Evolutionary conservation across 306 rosid genomes (phyloP).

Genomic region (Medicago truncatula): DNA sequence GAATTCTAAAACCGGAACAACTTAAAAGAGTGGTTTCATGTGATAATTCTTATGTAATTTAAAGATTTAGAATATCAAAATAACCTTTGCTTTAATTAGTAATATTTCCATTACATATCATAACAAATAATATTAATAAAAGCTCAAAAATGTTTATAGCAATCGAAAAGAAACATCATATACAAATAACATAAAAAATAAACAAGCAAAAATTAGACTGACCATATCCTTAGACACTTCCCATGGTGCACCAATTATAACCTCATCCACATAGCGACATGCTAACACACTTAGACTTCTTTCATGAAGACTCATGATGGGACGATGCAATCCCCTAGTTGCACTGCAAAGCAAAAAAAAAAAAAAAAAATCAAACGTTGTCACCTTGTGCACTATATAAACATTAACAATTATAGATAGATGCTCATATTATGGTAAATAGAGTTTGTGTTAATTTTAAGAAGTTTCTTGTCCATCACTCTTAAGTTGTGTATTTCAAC

Average conservation of each 20-base stretch:
- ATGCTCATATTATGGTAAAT: slow-evolving; percentile 23
- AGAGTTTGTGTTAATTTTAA: too few relatives aligned
- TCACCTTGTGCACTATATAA: slow-evolving; percentile 14
- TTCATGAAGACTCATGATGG: slow-evolving; percentile 97
- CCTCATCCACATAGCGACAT: slow-evolving; percentile 97
- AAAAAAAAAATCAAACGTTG: background rate
- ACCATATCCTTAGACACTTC: slow-evolving; percentile 91
- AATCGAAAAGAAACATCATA: slow-evolving; percentile 27
- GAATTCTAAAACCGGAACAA: background rate
- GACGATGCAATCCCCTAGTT: slow-evolving; percentile 92
- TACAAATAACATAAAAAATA: slow-evolving; percentile 8
- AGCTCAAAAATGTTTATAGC: slow-evolving; percentile 13
- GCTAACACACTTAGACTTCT: slow-evolving; percentile 97
- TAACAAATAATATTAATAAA: slow-evolving; percentile 7
- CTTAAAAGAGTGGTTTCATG: slow-evolving; percentile 1
- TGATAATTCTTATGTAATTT: slow-evolving; percentile 1
- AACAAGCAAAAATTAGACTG: slow-evolving; percentile 42
- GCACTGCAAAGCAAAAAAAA: slow-evolving; percentile 54
- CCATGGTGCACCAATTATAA: slow-evolving; percentile 98
- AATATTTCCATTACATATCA: slow-evolving; percentile 11
- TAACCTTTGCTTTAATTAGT: background rate
- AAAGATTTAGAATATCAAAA: background rate
- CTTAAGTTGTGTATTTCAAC: background rate
- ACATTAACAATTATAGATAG: background rate
- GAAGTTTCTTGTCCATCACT: background rate